Percentiles rank a stretch among this genome's conserved stretches.
These are phyloP conservation scores for Evernia prunastri DNA, from an alignment of 495 filamentous ascomycete genomes.

Conservation along the genomic window DNA sequence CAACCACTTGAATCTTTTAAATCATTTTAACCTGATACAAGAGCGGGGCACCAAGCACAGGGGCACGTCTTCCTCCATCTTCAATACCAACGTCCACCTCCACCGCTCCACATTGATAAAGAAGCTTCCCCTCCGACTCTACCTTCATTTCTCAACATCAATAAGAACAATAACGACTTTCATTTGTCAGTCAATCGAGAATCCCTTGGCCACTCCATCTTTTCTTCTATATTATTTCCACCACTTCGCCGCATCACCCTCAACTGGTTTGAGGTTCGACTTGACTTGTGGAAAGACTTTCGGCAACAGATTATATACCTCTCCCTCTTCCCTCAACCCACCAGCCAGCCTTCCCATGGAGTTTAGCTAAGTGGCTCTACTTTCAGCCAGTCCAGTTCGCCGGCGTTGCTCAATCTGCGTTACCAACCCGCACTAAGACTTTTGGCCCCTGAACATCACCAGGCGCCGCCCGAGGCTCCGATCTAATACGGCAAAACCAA, in stretches of 20 bases:
- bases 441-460: slow-evolving; percentile 22
- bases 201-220: slow-evolving; percentile 3
- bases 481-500: slow-evolving; percentile 1
- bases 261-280: slow-evolving; percentile 26
- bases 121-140: slow-evolving; percentile 14
- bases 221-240: slow-evolving; percentile 7
- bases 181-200: slow-evolving; percentile 8
- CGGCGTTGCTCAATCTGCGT: slow-evolving; percentile 12
- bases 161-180: too few relatives aligned
- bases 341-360: slow-evolving; percentile 5
- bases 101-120: slow-evolving; percentile 22
- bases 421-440: slow-evolving; percentile 9
- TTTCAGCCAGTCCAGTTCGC: neutral
- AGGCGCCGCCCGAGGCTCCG: slow-evolving; percentile 27
- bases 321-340: slow-evolving; percentile 6
- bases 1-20: slow-evolving; percentile 20
- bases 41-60: slow-evolving; percentile 20
- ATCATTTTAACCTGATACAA: slow-evolving; percentile 24
- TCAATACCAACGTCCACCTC: slow-evolving; percentile 22
- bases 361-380: neutral
- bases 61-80: slow-evolving; percentile 21
- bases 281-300: slow-evolving; percentile 2
- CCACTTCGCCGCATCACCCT: slow-evolving; percentile 14
- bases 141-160: slow-evolving; percentile 20
- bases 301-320: neutral